phyloP scores from a whole-genome alignment of 352 stramenopile genomes.

The Pythium oligandrum region DNA sequence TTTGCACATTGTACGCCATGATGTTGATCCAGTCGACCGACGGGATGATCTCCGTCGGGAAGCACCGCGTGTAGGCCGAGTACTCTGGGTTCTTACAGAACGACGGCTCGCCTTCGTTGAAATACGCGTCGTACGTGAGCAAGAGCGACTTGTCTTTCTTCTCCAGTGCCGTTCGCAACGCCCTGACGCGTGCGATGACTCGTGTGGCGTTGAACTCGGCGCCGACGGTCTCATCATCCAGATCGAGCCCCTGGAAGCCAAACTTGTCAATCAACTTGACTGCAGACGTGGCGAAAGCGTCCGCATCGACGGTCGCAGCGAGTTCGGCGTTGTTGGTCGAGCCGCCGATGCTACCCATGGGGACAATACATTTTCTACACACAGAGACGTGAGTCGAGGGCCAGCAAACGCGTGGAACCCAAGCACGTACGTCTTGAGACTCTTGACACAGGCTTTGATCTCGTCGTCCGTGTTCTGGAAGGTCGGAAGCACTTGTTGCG shows the following conservation, averaged over 20 bases:
- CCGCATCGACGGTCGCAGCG: conserved; percentile 31
- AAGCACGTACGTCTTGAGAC: conserved; percentile 29
- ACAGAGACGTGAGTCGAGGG: not conserved
- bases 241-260: conserved; percentile 63
- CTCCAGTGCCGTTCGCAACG: conserved; percentile 40
- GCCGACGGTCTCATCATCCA: conserved; percentile 75
- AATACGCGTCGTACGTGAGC: conserved; percentile 73
- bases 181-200: conserved; percentile 40
- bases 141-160: conserved; percentile 26
- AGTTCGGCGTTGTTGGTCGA: conserved; percentile 72
- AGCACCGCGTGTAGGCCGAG: conserved; percentile 53
- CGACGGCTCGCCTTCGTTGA: conserved; percentile 34
- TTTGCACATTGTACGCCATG: conserved; percentile 79
- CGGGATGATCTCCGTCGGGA: conserved; percentile 38
- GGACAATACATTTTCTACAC: conserved; percentile 49
- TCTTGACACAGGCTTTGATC: conserved; percentile 51
- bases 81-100: conserved; percentile 23
- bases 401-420: no score
- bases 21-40: conserved; percentile 80
- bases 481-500: conserved; percentile 33
- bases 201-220: conserved; percentile 42
- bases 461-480: conserved; percentile 58
- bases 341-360: conserved; percentile 59
- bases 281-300: conserved; percentile 46
- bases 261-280: conserved; percentile 51